Evolutionary conservation across 352 stramenopile species (phyloP), one percentile per base, ranked within the genome.

Genomic region (Aphanomyces stellatus): DNA sequence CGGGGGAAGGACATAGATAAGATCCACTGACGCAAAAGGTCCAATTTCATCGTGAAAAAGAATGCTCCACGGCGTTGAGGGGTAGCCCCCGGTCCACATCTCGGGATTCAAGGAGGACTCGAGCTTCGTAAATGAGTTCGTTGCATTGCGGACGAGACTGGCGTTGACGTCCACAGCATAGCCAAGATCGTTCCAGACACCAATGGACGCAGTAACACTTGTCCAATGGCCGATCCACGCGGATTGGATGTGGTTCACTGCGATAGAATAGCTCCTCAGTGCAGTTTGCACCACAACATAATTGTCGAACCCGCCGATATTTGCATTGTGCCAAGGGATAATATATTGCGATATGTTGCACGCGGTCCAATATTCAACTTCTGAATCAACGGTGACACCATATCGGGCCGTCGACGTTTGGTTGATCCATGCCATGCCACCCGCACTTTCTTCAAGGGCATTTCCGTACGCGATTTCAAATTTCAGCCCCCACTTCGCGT

Each of bases 241-340:
- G 2, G 8, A 28, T 28, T 28, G 17, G 1, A 53, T 19, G 13
- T 53, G 46, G 24, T 53, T 22, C 46, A 53, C 8, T 3, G 46
- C 1, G 10, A 53, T 30, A 10, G 46, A 53, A 19, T 22, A 53
- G 13, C 8, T 28, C 13, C 11, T 8, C 19, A 22, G 46, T 19
- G 46, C 46, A 22, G 17, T 53, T 28, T 10, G 17, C 17, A 53
- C 10, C 24, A 22, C 8, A 28, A 28, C 24, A 28, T 8, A 28
- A 10, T 53, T 46, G 37, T 11, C n/a, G n/a, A 46, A 46, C 11
- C 37, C 37, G n/a, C 11, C 13, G n/a, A 46, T 46, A 46, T 46
- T 11, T n/a, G n/a, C 19, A 53, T 64, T 64, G n/a, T 30, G 41
- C 22, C 56, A 64, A n/a, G 40, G 56, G n/a, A 64, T 19, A 13